phyloP scores from a whole-genome alignment of 768 basidiomycete species.

The Termitomyces sp. region DNA sequence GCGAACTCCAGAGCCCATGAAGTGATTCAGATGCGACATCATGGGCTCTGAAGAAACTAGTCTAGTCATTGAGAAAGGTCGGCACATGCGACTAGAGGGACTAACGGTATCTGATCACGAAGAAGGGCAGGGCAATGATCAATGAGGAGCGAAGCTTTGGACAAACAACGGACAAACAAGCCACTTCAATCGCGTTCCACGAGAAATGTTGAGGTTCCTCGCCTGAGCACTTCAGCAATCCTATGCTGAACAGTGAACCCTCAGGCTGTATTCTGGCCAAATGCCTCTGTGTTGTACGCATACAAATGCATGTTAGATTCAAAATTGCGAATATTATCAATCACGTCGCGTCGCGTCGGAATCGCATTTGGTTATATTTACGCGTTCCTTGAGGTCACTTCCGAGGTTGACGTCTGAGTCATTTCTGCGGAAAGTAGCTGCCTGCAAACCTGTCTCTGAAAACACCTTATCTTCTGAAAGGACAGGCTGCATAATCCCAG shows the following conservation, averaged over 20 bases:
- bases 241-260: neutral
- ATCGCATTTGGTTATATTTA: slow-evolving; percentile 10
- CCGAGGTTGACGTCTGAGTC: neutral
- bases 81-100: too few species aligned
- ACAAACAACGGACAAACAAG: neutral
- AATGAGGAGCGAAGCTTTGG: neutral
- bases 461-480: neutral
- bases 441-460: neutral
- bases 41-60: neutral
- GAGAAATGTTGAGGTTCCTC: neutral
- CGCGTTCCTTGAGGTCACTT: slow-evolving; percentile 2
- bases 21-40: neutral
- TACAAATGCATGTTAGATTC: neutral
- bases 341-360: neutral
- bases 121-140: neutral
- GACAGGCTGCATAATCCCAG: neutral
- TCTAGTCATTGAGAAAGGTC: neutral
- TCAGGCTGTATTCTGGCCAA: too few species aligned
- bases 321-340: neutral
- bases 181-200: neutral
- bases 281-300: too few species aligned
- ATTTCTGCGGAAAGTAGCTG: neutral
- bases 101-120: neutral
- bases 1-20: neutral
- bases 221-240: neutral